These are phyloP conservation scores for Neurospora sp. DNA, from an alignment of 495 filamentous ascomycete genomes.

Conservation along the genomic window DNA sequence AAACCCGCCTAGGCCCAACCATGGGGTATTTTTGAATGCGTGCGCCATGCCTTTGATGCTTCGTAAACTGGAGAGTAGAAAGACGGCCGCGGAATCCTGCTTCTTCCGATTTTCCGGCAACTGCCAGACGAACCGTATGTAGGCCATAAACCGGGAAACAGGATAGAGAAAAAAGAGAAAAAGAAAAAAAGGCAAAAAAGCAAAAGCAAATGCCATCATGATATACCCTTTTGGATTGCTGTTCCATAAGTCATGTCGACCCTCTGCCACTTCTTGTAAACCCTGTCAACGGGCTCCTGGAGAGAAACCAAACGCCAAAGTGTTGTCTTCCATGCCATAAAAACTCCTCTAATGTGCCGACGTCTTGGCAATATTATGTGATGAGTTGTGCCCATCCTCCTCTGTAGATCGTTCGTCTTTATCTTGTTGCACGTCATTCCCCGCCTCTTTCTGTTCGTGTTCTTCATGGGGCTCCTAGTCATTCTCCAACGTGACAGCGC, in stretches of 20 bases:
- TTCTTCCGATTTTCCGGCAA: not conserved
- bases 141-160: not conserved
- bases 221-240: not conserved
- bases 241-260: not conserved
- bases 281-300: not conserved
- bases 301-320: not conserved
- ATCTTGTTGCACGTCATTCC: not conserved
- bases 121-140: not conserved
- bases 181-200: not conserved
- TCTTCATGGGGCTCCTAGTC: not conserved
- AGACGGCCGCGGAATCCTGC: not conserved
- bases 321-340: not conserved
- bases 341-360: not conserved
- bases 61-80: not conserved
- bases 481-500: constrained; percentile 9
- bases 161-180: not conserved
- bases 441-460: not conserved
- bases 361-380: not conserved
- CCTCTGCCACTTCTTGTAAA: not conserved
- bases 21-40: not conserved
- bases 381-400: not conserved
- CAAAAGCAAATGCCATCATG: not conserved
- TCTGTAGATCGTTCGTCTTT: not conserved
- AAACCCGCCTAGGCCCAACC: not conserved
- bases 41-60: not conserved